These are phyloP conservation scores for Zangia roseola DNA, from an alignment of 768 basidiomycete genomes.

Conservation along the genomic window DNA sequence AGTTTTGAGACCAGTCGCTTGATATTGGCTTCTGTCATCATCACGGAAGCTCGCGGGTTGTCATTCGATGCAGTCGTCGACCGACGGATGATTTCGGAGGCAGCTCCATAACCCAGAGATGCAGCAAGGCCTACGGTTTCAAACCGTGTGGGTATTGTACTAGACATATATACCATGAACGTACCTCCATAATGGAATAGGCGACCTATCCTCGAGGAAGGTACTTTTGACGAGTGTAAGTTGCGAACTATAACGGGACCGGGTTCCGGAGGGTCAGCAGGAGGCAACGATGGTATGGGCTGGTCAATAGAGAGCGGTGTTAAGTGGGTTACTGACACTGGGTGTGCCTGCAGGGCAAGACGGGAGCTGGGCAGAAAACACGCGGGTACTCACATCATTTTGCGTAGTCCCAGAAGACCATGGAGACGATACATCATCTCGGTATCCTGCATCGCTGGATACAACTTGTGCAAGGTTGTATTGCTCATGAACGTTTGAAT, in stretches of 20 bases:
- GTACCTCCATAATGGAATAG: slow-evolving; percentile 93
- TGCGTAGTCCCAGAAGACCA: neutral
- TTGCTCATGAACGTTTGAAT: neutral
- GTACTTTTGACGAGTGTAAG: slow-evolving; percentile 82
- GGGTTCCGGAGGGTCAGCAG: neutral
- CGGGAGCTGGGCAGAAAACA: neutral
- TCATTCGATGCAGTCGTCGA: slow-evolving; percentile 43
- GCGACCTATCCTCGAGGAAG: slow-evolving; percentile 84
- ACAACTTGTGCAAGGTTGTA: neutral
- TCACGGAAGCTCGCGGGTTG: slow-evolving; percentile 47
- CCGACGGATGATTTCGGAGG: slow-evolving; percentile 79
- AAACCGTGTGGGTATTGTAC: neutral
- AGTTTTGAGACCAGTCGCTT: slow-evolving; percentile 87
- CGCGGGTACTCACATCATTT: slow-evolving; percentile 7
- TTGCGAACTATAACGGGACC: slow-evolving; percentile 33
- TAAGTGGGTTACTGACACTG: neutral
- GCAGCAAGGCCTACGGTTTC: slow-evolving; percentile 76
- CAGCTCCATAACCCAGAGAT: slow-evolving; percentile 85
- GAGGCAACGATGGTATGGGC: neutral
- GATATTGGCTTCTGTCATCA: slow-evolving; percentile 92
- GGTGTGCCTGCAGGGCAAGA: neutral
- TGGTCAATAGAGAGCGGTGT: slow-evolving; percentile 1
- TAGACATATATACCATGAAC: slow-evolving; percentile 8
- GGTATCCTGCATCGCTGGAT: neutral
- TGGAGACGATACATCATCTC: neutral